Evolutionary conservation across 208 protist genomes (phyloP).

Genomic region (Leishmania arabica): DNA sequence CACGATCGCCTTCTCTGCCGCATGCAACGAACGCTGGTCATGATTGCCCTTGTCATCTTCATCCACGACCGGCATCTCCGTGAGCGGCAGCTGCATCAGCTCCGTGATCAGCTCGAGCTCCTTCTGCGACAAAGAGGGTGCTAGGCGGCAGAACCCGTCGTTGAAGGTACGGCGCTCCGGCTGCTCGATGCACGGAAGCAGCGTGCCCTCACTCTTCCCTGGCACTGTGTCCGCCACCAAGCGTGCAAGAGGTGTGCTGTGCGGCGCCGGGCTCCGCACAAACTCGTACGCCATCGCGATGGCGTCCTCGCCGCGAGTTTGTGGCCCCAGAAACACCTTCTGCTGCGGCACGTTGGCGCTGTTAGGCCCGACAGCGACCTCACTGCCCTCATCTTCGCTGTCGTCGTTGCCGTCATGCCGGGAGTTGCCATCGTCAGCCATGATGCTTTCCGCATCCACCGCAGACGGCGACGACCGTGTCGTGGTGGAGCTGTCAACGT

Average conservation of each 20-base stretch:
- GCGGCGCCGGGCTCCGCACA: constrained; percentile 4
- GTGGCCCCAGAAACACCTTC: background rate
- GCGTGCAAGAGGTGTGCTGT: constrained; percentile 9
- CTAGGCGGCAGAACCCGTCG: constrained; percentile 19
- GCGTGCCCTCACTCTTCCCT: constrained; percentile 5
- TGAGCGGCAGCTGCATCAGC: constrained; percentile 29
- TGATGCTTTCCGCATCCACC: background rate
- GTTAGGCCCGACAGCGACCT: background rate
- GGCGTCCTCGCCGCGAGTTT: background rate
- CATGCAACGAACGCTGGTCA: background rate
- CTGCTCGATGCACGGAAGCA: constrained; percentile 30
- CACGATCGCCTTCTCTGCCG: constrained; percentile 15
- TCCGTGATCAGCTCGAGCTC: constrained; percentile 17
- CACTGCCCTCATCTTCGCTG: background rate
- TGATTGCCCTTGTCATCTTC: background rate
- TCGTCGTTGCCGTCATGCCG: background rate
- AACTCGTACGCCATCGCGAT: constrained; percentile 7
- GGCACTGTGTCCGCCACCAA: constrained; percentile 18
- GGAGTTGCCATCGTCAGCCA: background rate
- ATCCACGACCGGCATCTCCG: constrained; percentile 3
- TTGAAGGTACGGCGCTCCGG: constrained; percentile 27
- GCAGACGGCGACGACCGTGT: background rate
- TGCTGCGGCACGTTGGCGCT: background rate
- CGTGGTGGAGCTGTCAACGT: background rate
- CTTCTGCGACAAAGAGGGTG: constrained; percentile 9